A percentile compares a stretch with the other conserved stretches of the same genome.
These are phyloP conservation scores for Leccinum incarnatum DNA, from an alignment of 768 basidiomycete species.

Conservation along the genomic window DNA sequence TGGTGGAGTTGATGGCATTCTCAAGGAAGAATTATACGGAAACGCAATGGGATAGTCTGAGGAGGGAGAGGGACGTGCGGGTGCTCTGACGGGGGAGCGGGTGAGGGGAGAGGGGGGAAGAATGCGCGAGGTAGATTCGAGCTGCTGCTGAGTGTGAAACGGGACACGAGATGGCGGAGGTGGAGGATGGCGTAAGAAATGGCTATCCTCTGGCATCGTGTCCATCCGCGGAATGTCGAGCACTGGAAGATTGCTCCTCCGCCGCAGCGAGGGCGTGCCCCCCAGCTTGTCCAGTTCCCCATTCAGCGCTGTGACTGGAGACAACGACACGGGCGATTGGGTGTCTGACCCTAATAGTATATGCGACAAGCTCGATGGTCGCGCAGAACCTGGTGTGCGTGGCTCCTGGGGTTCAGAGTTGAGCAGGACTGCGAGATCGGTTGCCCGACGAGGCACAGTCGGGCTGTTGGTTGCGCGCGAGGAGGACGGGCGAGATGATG, in stretches of 20 bases:
- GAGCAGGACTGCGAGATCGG: slow-evolving; percentile 74
- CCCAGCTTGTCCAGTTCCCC: slow-evolving; percentile 29
- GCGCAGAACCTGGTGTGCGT: slow-evolving; percentile 34
- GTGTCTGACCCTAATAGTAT: slow-evolving; percentile 32
- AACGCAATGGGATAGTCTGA: slow-evolving; percentile 25
- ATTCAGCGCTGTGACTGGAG: slow-evolving; percentile 4
- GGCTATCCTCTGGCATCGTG: slow-evolving; percentile 17
- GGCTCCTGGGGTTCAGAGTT: slow-evolving; percentile 54
- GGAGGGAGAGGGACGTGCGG: slow-evolving; percentile 39
- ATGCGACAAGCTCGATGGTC: slow-evolving; percentile 45
- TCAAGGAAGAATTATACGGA: slow-evolving; percentile 33
- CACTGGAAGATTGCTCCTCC: slow-evolving; percentile 30
- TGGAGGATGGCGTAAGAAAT: slow-evolving; percentile 26
- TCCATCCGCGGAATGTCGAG: slow-evolving; percentile 35
- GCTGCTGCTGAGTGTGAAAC: slow-evolving; percentile 19
- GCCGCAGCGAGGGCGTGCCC: slow-evolving; percentile 26
- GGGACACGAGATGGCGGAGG: slow-evolving; percentile 20
- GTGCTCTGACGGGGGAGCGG: slow-evolving; percentile 24
- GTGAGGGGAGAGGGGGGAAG: slow-evolving; percentile 30
- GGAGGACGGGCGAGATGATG: slow-evolving; percentile 35
- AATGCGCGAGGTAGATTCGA: slow-evolving; percentile 26
- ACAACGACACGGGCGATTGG: slow-evolving; percentile 20
- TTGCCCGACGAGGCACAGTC: slow-evolving; percentile 57
- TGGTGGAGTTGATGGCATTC: slow-evolving; percentile 28
- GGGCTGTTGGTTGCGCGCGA: slow-evolving; percentile 42